A percentile compares a stretch with the other conserved stretches of the same genome.
Conservation (phyloP, 768 basidiomycete species). For the Suillus americanus region DNA sequence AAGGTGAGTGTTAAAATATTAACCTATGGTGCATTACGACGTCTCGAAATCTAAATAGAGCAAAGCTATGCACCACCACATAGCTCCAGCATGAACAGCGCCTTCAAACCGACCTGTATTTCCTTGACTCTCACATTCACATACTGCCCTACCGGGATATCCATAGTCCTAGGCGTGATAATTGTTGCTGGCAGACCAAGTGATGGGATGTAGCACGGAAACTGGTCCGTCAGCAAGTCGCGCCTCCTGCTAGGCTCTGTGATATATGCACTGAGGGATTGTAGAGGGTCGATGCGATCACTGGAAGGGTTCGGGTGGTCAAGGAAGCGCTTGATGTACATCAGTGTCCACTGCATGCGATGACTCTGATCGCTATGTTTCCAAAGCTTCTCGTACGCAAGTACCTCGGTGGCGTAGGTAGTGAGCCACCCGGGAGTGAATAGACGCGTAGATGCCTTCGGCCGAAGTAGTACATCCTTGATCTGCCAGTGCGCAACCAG, state of each 20-base stretch:
- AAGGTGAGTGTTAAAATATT: neutral
- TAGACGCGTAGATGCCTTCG: slow-evolving; percentile 32
- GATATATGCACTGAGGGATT: slow-evolving; percentile 26
- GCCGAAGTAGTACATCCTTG: slow-evolving; percentile 64
- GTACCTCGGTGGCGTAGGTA: slow-evolving; percentile 39
- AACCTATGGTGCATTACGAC: neutral
- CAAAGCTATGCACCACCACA: neutral
- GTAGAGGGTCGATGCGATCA: slow-evolving; percentile 27
- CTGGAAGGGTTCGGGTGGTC: slow-evolving; percentile 20
- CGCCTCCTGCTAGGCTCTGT: slow-evolving; percentile 16
- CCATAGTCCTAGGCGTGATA: slow-evolving; percentile 8
- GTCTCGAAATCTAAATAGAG: neutral
- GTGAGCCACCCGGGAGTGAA: slow-evolving; percentile 50
- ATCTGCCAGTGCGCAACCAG: slow-evolving; percentile 91
- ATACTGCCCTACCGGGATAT: slow-evolving; percentile 25
- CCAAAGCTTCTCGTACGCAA: slow-evolving; percentile 34
- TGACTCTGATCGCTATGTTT: slow-evolving; percentile 34
- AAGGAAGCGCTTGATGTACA: slow-evolving; percentile 40
- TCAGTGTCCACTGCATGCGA: slow-evolving; percentile 39
- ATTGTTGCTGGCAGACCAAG: slow-evolving; percentile 25
- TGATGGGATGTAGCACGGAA: slow-evolving; percentile 24
- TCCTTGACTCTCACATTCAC: slow-evolving; percentile 26
- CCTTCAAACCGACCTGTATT: slow-evolving; percentile 28
- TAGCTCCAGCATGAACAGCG: neutral
- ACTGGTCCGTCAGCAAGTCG: slow-evolving; percentile 5